Conservation (phyloP, 1,139 yeast species). For the Blastobotrys proliferans region DNA sequence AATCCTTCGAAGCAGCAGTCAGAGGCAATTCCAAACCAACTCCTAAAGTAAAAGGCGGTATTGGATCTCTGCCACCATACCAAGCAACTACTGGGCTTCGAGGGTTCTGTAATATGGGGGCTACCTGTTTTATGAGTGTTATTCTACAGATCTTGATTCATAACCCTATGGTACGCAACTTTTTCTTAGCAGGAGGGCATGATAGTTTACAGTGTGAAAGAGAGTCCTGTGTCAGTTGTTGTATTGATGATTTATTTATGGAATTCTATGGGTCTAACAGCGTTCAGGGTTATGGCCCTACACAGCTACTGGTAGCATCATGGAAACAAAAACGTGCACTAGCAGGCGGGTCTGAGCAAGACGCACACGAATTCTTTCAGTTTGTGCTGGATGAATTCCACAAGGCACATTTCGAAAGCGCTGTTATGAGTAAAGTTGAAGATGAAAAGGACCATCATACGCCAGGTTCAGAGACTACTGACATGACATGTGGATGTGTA, state of each 20-base stretch:
- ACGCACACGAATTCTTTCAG: slow-evolving; percentile 97
- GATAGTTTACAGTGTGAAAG: slow-evolving; percentile 25
- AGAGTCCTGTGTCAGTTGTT: slow-evolving; percentile 73
- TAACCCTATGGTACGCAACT: slow-evolving; percentile 77
- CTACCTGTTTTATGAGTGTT: slow-evolving; percentile 94
- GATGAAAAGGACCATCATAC: slow-evolving; percentile 9
- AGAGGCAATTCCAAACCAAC: slow-evolving; percentile 20
- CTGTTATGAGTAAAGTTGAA: slow-evolving; percentile 15
- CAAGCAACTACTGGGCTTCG: slow-evolving; percentile 70
- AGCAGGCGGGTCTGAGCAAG: slow-evolving; percentile 96
- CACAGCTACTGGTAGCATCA: slow-evolving; percentile 68
- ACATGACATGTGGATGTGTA: slow-evolving; percentile 59
- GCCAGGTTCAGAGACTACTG: slow-evolving; percentile 14
- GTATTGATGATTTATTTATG: slow-evolving; percentile 71
- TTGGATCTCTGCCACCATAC: slow-evolving; percentile 44
- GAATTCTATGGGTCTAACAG: slow-evolving; percentile 53
- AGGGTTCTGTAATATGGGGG: slow-evolving; percentile 90
- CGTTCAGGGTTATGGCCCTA: slow-evolving; percentile 69
- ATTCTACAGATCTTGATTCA: slow-evolving; percentile 81
- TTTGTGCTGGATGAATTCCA: slow-evolving; percentile 83
- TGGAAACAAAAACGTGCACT: slow-evolving; percentile 80
- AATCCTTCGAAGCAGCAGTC: slow-evolving; percentile 50
- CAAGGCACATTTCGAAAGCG: slow-evolving; percentile 26
- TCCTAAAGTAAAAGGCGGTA: slow-evolving; percentile 8
- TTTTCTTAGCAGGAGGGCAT: slow-evolving; percentile 70